These are phyloP conservation scores for Sporothrix curviconia DNA, from an alignment of 2,329 filamentous ascomycete genomes.

Conservation along the genomic window DNA sequence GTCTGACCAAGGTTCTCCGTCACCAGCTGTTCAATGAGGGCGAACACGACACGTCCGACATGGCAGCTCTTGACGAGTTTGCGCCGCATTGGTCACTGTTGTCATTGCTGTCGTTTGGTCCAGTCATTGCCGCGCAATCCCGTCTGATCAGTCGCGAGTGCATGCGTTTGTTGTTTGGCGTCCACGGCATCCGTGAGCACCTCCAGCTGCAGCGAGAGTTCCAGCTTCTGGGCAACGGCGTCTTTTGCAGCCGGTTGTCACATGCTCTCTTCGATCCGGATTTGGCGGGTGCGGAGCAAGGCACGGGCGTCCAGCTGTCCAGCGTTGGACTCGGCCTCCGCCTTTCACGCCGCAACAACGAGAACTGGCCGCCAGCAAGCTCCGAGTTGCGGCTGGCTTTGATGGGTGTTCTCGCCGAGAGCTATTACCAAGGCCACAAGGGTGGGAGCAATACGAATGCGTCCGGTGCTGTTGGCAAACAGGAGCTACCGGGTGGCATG, in stretches of 20 bases:
- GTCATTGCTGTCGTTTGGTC: slow-evolving; percentile 68
- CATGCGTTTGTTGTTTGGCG: slow-evolving; percentile 66
- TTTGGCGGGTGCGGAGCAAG: slow-evolving; percentile 69
- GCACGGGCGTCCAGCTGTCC: slow-evolving; percentile 56
- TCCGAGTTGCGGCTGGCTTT: slow-evolving; percentile 86
- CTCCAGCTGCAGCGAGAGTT: slow-evolving; percentile 70
- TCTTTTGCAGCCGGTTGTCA: slow-evolving; percentile 73
- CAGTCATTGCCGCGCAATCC: slow-evolving; percentile 67
- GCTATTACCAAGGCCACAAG: slow-evolving; percentile 39
- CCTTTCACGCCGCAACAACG: slow-evolving; percentile 59
- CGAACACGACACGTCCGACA: neutral
- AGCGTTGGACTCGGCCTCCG: slow-evolving; percentile 76
- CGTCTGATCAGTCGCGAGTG: slow-evolving; percentile 70
- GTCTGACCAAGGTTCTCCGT: slow-evolving; percentile 35
- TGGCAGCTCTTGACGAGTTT: slow-evolving; percentile 25
- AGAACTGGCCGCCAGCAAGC: slow-evolving; percentile 87
- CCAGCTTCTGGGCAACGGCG: slow-evolving; percentile 75
- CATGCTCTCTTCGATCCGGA: slow-evolving; percentile 81
- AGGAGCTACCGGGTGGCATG: slow-evolving; percentile 58
- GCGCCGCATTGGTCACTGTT: slow-evolving; percentile 52
- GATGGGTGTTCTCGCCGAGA: slow-evolving; percentile 77
- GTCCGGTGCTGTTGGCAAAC: slow-evolving; percentile 12
- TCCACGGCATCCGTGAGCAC: slow-evolving; percentile 66
- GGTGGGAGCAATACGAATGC: neutral
- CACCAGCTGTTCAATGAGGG: slow-evolving; percentile 30